phyloP scores from a whole-genome alignment of 2,329 filamentous ascomycete genomes.

The Nemania diffusa region DNA sequence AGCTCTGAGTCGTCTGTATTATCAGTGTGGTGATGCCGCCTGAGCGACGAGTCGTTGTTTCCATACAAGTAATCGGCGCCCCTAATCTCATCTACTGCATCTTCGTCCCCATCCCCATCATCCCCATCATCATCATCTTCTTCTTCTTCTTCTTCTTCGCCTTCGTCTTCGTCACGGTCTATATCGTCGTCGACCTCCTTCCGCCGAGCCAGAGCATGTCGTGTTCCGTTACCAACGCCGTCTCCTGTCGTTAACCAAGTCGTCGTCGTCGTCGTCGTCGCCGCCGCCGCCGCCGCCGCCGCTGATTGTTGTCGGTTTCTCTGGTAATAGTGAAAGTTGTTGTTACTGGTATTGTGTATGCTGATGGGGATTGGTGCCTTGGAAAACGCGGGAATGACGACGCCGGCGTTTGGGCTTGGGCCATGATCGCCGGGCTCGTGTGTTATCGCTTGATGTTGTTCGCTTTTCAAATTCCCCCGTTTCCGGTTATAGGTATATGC shows the following conservation, averaged over 20 bases:
- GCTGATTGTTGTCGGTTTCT: constrained; percentile 18
- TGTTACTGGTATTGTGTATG: constrained; percentile 15
- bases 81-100: background rate
- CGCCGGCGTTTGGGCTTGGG: constrained; percentile 8
- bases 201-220: constrained; percentile 3
- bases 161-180: background rate
- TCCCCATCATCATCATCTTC: background rate
- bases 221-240: constrained; percentile 1
- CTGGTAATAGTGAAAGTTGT: constrained; percentile 32
- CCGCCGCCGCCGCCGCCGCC: too few species aligned
- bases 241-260: background rate
- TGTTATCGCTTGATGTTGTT: constrained; percentile 7
- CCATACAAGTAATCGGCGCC: constrained; percentile 11
- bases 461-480: constrained; percentile 6
- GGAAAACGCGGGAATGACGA: constrained; percentile 1
- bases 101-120: constrained; percentile 1
- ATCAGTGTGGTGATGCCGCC: constrained; percentile 6
- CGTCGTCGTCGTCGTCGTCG: too few species aligned
- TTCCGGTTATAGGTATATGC: constrained; percentile 30
- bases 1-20: too few species aligned
- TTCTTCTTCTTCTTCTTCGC: constrained; percentile 8
- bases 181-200: constrained; percentile 22
- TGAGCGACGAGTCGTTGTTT: background rate
- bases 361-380: constrained; percentile 8
- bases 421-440: constrained; percentile 23